These are phyloP conservation scores for Hypoxylon sp. DNA, from an alignment of 2,329 filamentous ascomycete genomes.

Conservation along the genomic window DNA sequence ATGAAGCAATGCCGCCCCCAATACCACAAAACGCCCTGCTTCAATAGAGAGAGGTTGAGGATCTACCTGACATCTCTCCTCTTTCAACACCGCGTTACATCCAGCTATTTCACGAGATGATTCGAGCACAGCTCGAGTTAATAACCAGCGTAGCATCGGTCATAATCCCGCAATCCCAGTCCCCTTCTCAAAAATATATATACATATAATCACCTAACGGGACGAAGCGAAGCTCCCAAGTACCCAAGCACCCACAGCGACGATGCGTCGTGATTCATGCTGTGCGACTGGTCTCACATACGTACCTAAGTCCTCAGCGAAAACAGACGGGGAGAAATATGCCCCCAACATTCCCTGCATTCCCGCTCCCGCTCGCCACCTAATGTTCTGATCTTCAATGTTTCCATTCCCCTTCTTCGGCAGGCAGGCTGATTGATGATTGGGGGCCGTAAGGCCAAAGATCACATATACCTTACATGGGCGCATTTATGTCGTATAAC, in stretches of 20 bases:
- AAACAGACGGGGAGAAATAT: background rate
- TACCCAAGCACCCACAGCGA: slow-evolving; percentile 18
- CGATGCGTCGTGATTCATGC: slow-evolving; percentile 33
- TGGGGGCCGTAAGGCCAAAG: slow-evolving; percentile 3
- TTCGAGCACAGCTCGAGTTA: background rate
- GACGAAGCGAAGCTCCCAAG: background rate
- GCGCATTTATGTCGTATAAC: background rate
- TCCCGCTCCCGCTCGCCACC: background rate
- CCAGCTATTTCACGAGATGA: background rate
- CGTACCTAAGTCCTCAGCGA: background rate
- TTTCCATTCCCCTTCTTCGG: slow-evolving; percentile 8
- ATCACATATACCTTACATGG: background rate
- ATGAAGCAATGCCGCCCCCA: slow-evolving; percentile 12
- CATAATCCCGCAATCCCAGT: background rate
- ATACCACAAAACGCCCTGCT: background rate
- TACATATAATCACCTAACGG: background rate
- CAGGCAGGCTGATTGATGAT: background rate
- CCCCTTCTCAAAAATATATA: background rate
- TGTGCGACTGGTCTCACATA: slow-evolving; percentile 24
- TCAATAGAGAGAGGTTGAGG: background rate
- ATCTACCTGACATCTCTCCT: background rate
- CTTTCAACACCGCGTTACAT: background rate
- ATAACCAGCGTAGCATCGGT: background rate
- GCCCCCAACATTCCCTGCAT: slow-evolving; percentile 1
- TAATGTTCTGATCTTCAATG: background rate